A percentile compares a stretch with the other conserved stretches of the same genome.
These are phyloP conservation scores for Mycena rebaudengoi DNA, from an alignment of 768 basidiomycete genomes.

Conservation along the genomic window DNA sequence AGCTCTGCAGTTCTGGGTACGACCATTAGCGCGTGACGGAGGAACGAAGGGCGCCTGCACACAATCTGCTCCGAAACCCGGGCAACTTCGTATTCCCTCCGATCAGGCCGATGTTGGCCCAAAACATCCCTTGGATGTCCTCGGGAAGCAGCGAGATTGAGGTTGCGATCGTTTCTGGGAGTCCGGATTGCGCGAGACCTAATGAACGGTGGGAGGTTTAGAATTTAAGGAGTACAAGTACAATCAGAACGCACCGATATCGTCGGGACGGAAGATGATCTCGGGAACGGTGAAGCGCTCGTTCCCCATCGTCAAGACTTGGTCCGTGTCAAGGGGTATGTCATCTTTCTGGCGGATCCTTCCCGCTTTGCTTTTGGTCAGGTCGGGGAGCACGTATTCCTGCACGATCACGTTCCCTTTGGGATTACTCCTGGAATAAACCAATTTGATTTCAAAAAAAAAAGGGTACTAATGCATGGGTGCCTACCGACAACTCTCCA, in stretches of 20 bases:
- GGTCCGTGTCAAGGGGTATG: constrained; percentile 61
- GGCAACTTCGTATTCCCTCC: constrained; percentile 84
- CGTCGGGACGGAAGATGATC: constrained; percentile 87
- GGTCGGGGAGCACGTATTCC: constrained; percentile 92
- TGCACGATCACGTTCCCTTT: constrained; percentile 76
- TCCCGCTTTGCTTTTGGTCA: constrained; percentile 72
- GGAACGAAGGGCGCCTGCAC: constrained; percentile 40
- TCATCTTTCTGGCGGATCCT: constrained; percentile 63
- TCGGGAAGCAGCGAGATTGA: constrained; percentile 80
- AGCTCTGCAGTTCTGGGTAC: constrained; percentile 72
- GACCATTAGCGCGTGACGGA: constrained; percentile 6
- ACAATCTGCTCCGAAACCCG: constrained; percentile 83
- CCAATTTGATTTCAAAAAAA: constrained; percentile 28
- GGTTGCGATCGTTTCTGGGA: constrained; percentile 77
- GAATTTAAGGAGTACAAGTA: constrained; percentile 14
- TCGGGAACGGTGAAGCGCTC: constrained; percentile 96
- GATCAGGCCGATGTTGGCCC: constrained; percentile 66
- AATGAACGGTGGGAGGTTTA: constrained; percentile 14
- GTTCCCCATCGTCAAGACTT: constrained; percentile 87
- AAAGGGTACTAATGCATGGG: constrained; percentile 1
- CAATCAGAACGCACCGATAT: constrained; percentile 80
- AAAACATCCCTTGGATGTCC: constrained; percentile 44
- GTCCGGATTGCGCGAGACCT: constrained; percentile 85
- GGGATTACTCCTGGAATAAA: constrained; percentile 55
- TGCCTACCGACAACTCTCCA: constrained; percentile 81